Conservation (phyloP, 352 stramenopile species). For the Phytophthora pluvialis region DNA sequence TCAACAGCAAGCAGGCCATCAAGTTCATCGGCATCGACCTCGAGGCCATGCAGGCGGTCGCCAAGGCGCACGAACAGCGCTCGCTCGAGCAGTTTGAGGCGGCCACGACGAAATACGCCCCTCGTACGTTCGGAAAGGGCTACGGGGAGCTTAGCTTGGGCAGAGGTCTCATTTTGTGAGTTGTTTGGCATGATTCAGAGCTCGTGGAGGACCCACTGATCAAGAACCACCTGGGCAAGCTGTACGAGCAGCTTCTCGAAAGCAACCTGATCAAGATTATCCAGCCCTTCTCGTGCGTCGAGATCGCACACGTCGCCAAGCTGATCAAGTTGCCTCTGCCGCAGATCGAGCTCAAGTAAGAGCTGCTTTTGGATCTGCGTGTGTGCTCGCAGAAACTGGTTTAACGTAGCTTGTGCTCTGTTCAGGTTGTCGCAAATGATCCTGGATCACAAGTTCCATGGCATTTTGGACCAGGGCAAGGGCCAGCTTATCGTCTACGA, state of each 20-base stretch:
- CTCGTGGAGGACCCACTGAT: conserved; percentile 88
- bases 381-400: not conserved
- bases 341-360: conserved; percentile 88
- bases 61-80: conserved; percentile 94
- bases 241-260: conserved; percentile 98
- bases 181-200: conserved; percentile 48
- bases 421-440: conserved; percentile 99
- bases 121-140: conserved; percentile 45
- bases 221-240: conserved; percentile 95
- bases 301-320: conserved; percentile 97
- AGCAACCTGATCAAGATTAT: conserved; percentile 99
- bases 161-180: conserved; percentile 4
- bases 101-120: conserved; percentile 89
- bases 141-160: not conserved
- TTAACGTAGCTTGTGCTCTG: conserved; percentile 22
- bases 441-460: conserved; percentile 98
- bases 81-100: conserved; percentile 92
- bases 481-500: conserved; percentile 99
- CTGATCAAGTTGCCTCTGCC: conserved; percentile 96
- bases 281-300: conserved; percentile 97
- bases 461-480: conserved; percentile 99
- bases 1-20: conserved; percentile 96
- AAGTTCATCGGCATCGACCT: conserved; percentile 97
- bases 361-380: not conserved
- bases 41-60: conserved; percentile 96